Evolutionary conservation across 1,139 yeast genomes (phyloP), one percentile per base, ranked within the genome.

Genomic region (Petasospora fabianii): DNA sequence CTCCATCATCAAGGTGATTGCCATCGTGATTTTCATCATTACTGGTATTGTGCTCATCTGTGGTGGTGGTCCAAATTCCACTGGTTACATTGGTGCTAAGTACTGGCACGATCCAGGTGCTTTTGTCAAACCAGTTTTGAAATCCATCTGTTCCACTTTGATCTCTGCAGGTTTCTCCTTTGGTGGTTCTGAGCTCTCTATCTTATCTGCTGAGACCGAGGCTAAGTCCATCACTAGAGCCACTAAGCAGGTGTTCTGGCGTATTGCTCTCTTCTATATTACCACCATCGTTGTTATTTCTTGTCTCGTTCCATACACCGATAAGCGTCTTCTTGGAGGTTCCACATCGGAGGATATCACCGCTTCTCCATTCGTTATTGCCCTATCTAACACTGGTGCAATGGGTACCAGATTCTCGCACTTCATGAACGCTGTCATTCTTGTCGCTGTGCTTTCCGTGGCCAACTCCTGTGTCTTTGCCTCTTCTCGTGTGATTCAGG

Each of bases 81-180:
- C 34, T 2, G 78, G 78, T 4, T 76, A 64, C 56, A 68, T 77
- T 45, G 82, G 84, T 32, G 80, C 79, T 66, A 69, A 82, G 59
- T 80, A 80, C 63, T 83, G 90, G 92, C 65, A 67, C 44, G 56
- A 70, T 39, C 77, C 77, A 9, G 88, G 88, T 45, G 73, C 80
- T 8, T 66, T 68, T 63, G 75, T 72, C 26, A 68, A 71, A 52
- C 84, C 69, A 32, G 69, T 83, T 55, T 79, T 83, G 53, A 55
- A 74, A 38, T 79, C 80, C 26, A 78, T 82, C 64, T 69, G 80
- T 44, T 65, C 76, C 9, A 74, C 84, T 26, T 67, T 80, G 49
- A 71, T 80, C 43, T 76, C 80, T 46, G 87, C 92, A 12, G 87
- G 84, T 9, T 84, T 84, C 59, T 84, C 90, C 28, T 84, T 73